Conservation (phyloP, 176 grass and related monocot genomes). For the Ensete ventricosum region DNA sequence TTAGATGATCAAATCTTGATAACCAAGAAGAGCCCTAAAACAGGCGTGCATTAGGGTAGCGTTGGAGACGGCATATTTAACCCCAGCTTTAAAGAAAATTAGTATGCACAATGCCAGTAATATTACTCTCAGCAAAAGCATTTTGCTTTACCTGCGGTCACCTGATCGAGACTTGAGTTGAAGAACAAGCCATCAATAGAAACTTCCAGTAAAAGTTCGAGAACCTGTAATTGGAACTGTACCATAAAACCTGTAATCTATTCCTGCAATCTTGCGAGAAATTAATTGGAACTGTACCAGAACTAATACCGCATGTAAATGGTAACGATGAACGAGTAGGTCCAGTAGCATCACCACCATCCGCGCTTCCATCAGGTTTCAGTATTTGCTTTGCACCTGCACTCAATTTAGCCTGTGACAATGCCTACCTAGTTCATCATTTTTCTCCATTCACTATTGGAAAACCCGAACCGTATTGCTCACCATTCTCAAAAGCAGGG, state of each 20-base stretch:
- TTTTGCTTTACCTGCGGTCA: not conserved
- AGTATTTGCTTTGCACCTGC: not conserved
- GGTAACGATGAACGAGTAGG: not conserved
- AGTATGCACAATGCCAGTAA: too few species aligned
- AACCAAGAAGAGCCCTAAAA: too few species aligned
- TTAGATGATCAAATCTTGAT: too few species aligned
- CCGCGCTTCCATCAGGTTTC: not conserved
- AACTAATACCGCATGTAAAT: not conserved
- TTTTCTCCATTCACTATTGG: not conserved
- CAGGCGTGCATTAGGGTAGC: too few species aligned
- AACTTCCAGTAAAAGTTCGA: not conserved
- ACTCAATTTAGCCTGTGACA: not conserved
- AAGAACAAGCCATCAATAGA: not conserved
- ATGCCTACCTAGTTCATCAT: not conserved
- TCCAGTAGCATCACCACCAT: not conserved
- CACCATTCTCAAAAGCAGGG: not conserved
- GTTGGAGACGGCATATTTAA: too few species aligned
- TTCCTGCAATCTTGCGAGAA: not conserved
- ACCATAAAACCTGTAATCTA: not conserved
- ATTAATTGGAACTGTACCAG: not conserved
- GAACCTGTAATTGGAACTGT: not conserved
- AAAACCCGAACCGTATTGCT: not conserved
- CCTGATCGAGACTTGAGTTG: not conserved
- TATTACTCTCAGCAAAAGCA: too few species aligned
- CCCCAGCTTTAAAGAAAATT: too few species aligned